Base-by-base conservation (phyloP, 306 rosid species). In the Corylus americana region DNA sequence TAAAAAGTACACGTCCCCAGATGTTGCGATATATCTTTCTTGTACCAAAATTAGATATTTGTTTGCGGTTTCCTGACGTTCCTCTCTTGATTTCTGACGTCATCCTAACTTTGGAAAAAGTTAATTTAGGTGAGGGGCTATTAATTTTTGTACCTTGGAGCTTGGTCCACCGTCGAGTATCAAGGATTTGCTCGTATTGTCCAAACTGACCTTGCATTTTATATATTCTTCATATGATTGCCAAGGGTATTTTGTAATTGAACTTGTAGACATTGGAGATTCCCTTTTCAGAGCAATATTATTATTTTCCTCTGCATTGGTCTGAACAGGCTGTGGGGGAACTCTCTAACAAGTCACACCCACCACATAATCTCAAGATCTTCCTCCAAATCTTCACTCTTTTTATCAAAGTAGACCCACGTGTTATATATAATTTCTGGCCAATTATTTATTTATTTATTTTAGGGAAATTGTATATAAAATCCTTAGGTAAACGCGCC, bases 11-110 rank as follows among this genome's bases (percentile, higher is more conserved):
- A 10, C 79, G 1, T 39, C 27, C 50, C 51, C 72, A 18, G 44
- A 76, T 76, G 79, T 14, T 63, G 44, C 44, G 44, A 39, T 39
- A 39, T 39, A 39, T 39, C 4, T 16, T 31, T 31, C 35, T 31
- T 5, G 51, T 50, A 50, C 63, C 39, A 11, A 27, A 64, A 42
- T 42, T 29, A 42, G 49, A 76, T 64, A 12, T 37, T 35, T 31
- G 35, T 31, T 64, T 18, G 8, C n/a, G 18, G 20, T 62, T 61
- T 59, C 4, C 10, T 59, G 9, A 58, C 16, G 25, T 22, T 22
- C 14, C 0, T 1, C 71, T 8, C 25, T 64, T 16, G 48, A 54
- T 70, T 55, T 48, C 76, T 80, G 76, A 75, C 76, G 70, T 76
- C 49, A 55, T 54, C 8, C 4, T 31, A 76, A 37, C 44, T 76